These are phyloP conservation scores for Zasmidium cellare DNA, from an alignment of 2,329 filamentous ascomycete species.

Conservation along the genomic window DNA sequence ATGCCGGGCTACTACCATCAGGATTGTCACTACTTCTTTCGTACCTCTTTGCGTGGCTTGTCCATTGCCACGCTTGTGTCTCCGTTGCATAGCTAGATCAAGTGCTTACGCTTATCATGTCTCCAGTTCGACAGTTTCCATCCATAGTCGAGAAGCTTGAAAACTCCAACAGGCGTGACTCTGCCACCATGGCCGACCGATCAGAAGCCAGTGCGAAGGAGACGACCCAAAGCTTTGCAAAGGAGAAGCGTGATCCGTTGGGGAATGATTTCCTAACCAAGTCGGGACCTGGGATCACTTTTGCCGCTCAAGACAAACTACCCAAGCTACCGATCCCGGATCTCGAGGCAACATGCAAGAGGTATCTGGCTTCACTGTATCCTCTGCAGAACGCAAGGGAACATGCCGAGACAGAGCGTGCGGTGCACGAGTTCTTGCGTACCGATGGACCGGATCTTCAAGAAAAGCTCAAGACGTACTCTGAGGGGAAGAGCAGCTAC, in stretches of 20 bases:
- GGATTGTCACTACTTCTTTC: conserved; percentile 92
- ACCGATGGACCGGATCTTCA: conserved; percentile 81
- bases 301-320: conserved; percentile 81
- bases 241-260: conserved; percentile 50
- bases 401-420: conserved; percentile 76
- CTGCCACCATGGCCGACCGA: conserved; percentile 43
- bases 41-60: conserved; percentile 81
- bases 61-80: conserved; percentile 79
- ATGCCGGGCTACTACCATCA: conserved; percentile 83
- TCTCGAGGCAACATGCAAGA: conserved; percentile 72
- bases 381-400: conserved; percentile 81
- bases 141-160: conserved; percentile 29
- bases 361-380: conserved; percentile 75
- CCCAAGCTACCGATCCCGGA: conserved; percentile 93
- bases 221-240: conserved; percentile 48
- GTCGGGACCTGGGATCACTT: conserved; percentile 75
- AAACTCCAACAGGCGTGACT: conserved; percentile 28
- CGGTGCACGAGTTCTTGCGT: conserved; percentile 79
- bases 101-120: conserved; percentile 49
- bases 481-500: conserved; percentile 87
- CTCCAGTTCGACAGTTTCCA: conserved; percentile 51
- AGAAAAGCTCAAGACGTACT: conserved; percentile 86
- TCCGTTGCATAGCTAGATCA: conserved; percentile 67
- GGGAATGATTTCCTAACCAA: conserved; percentile 52
- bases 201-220: conserved; percentile 57